Base-by-base conservation (phyloP, 2,329 filamentous ascomycete species). In the Diaporthe batatas region DNA sequence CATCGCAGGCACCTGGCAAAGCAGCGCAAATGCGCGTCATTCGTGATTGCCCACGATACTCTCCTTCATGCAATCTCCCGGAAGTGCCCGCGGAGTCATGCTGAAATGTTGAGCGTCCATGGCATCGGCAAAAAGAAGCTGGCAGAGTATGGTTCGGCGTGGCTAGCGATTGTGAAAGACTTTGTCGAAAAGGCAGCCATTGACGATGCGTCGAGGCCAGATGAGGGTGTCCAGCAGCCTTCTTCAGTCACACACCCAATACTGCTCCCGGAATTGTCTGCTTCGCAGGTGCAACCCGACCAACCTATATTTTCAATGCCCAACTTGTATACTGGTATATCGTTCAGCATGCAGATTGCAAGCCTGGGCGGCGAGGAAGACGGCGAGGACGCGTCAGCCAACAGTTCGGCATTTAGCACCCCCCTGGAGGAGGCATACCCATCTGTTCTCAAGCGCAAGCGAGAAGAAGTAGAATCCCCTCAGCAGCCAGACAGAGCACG, bases 401-500 rank as follows among this genome's bases (percentile, higher is more conserved):
- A 73, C 3, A 47, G 8, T 29, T 57, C 39, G n/a, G 72, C 72
- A 5, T 68, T 73, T 47, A 54, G 62, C 16, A 55, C 29, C 29
- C 62, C 69, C 8, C 34, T 57, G 11, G 51, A 36, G 21, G 57
- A 36, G 29, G 47, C 68, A 14, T 68, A 54, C 11, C 68, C 59
- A 29, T 73, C 72, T 51, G 44, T 25, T 32, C 39, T 72, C 16
- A 73, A 72, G 55, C 72, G 69, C n/a, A 73, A 73, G 47, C 54
- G 72, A 53, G 62, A 71, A 8, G 34, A 55, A 36, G 25, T 62
- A 34, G 44, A 64, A 14, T 6, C 39, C 18, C 29, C 10, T 23
- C 39, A 58, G n/a, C 11, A 39, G 8, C 2, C 54, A 23, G 39
- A 55, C 25, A 7, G n/a, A 21, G 39, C 7, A 59, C 25, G 54